Evolutionary conservation across 805 yeast species (phyloP), one percentile per base, ranked within the genome.

Genomic region (Teunomyces aglyptinius): DNA sequence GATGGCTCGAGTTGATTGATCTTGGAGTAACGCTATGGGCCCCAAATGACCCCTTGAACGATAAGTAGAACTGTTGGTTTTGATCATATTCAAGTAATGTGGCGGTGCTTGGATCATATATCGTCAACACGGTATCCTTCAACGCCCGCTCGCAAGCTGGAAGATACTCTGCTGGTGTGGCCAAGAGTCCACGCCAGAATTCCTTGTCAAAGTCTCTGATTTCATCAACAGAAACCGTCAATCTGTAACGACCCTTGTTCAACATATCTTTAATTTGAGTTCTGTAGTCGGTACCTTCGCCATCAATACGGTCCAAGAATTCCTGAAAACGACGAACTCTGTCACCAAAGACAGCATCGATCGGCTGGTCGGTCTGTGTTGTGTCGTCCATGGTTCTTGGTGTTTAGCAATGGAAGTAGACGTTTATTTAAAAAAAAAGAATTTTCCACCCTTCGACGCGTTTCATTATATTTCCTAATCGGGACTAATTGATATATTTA

Each of bases 1-100:
- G 71, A 53, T 81, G 85, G 11, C 77, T 68, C 2, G 98, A 85
- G 49, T 84, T 80, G 47, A 94, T 82, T 3, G 96, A 82, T 59
- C 98, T 79, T 16, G 99, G 97, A 19, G 90, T 85, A 24, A 92
- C 83, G 38, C 85, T 78, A 61, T 90, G 91, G 46, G 83, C 80
- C 46, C 98, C 98, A 66, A 94, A 89, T 0, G 97, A 83, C 45
- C 99, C 99, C 55, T 80, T 82, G 68, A 92, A 89, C 0, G 91
- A 86, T 12, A 94, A 65, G 57, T 85, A 83, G 62, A 85, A 87
- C 48, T 77, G 81, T 51, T 83, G 82, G 52, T 81, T 78, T 33
- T 80, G 81, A 49, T 77, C 82, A 40, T 77, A 63, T n/a, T 77
- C 77, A 34, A 43, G 51, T 48, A 71, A 74, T 22, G 81, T 71